These are phyloP conservation scores for Sophora flavescens DNA, from an alignment of 306 rosid genomes.

Conservation along the genomic window DNA sequence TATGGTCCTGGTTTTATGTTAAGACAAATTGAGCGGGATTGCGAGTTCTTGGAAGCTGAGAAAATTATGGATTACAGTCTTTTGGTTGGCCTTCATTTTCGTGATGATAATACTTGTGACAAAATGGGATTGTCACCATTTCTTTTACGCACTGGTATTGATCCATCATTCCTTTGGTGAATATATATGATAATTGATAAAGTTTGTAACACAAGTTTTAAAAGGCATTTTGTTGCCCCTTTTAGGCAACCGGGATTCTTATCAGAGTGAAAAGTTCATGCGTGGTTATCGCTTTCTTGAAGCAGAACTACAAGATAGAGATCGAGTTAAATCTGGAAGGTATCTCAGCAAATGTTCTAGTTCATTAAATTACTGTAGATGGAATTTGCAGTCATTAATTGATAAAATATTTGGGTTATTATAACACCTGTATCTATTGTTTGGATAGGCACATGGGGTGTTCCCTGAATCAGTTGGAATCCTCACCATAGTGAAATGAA, in stretches of 20 bases:
- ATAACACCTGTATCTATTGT: neutral
- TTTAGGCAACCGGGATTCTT: slow-evolving; percentile 82
- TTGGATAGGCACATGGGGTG: slow-evolving; percentile 16
- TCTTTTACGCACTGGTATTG: slow-evolving; percentile 85
- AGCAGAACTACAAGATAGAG: slow-evolving; percentile 96
- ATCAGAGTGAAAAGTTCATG: slow-evolving; percentile 85
- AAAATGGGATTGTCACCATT: slow-evolving; percentile 92
- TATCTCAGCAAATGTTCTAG: slow-evolving; percentile 47
- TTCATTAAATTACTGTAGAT: slow-evolving; percentile 25
- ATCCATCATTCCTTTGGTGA: slow-evolving; percentile 14
- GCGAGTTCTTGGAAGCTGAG: slow-evolving; percentile 96
- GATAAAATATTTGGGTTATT: slow-evolving; percentile 16
- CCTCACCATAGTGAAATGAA: neutral
- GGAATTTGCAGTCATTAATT: neutral
- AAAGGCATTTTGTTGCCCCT: slow-evolving; percentile 32
- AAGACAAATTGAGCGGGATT: slow-evolving; percentile 93
- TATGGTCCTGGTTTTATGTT: slow-evolving; percentile 32
- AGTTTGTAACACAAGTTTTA: slow-evolving; percentile 16
- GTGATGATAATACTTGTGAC: slow-evolving; percentile 76
- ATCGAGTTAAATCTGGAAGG: slow-evolving; percentile 92
- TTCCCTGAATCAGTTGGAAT: slow-evolving; percentile 21
- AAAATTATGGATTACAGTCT: slow-evolving; percentile 99
- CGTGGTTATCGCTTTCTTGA: slow-evolving; percentile 94
- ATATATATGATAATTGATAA: neutral
- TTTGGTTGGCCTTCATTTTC: slow-evolving; percentile 94